Percentiles rank a stretch among this genome's conserved stretches.
These are phyloP conservation scores for Suhomyces sp. DNA, from an alignment of 805 yeast species.

Conservation along the genomic window DNA sequence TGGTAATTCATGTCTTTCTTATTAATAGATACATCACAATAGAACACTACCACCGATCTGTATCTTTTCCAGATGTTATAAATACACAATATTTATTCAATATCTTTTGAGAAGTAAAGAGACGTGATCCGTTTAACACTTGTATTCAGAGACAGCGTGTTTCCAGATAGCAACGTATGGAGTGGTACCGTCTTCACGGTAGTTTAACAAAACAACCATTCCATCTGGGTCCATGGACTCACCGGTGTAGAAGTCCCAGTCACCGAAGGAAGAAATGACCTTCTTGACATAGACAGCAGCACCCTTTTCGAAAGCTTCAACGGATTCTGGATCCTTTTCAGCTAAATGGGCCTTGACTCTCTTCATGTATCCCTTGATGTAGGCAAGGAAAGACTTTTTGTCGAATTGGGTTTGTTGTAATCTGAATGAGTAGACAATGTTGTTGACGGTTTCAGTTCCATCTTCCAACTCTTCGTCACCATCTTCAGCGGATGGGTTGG, in stretches of 20 bases:
- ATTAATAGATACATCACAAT: too few species aligned
- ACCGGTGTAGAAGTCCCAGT: conserved; percentile 99
- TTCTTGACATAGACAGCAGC: conserved; percentile 96
- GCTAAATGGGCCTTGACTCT: conserved; percentile 85
- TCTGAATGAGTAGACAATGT: conserved; percentile 98
- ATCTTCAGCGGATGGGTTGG: conserved; percentile 98
- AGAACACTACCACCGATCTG: too few species aligned
- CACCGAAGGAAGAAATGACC: conserved; percentile 91
- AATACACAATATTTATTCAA: conserved; percentile 6
- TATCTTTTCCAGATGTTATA: neutral
- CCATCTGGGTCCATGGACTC: conserved; percentile 99
- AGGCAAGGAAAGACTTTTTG: conserved; percentile 95
- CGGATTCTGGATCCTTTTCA: conserved; percentile 84
- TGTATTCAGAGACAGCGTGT: conserved; percentile 90
- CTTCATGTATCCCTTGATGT: conserved; percentile 99
- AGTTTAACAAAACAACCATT: conserved; percentile 96
- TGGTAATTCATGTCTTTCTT: too few species aligned
- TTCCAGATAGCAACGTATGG: conserved; percentile 98
- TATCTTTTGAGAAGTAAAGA: conserved; percentile 6
- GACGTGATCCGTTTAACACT: conserved; percentile 31
- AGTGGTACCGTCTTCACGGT: conserved; percentile 99
- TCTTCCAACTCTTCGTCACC: conserved; percentile 83
- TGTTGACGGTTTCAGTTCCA: conserved; percentile 89
- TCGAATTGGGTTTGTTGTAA: conserved; percentile 93
- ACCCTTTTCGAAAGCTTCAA: conserved; percentile 93